A percentile compares a stretch with the other conserved stretches of the same genome.
Evolutionary conservation across 495 filamentous ascomycete genomes (phyloP).

Genomic region (Aspergillus coremiiformis): DNA sequence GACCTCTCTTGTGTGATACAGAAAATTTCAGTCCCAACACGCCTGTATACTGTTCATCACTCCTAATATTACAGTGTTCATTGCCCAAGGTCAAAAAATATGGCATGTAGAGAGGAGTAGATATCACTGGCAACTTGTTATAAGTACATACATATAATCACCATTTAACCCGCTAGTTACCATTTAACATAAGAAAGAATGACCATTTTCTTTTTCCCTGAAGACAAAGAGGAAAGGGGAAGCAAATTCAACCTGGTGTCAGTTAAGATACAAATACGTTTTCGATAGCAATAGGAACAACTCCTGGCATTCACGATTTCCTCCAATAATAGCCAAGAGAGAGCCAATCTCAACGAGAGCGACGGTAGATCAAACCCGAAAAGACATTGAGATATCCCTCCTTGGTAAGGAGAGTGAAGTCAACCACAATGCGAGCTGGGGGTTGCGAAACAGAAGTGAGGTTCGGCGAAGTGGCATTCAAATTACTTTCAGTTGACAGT

Average conservation of each 20-base stretch:
- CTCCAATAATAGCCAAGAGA: neutral
- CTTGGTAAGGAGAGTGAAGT: constrained; percentile 39
- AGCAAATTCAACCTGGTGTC: neutral
- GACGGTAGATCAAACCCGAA: constrained; percentile 36
- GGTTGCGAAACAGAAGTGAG: constrained; percentile 21
- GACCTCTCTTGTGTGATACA: too few species aligned
- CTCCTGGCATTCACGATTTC: neutral
- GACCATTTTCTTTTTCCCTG: neutral
- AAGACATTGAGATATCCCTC: constrained; percentile 43
- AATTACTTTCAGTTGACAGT: constrained; percentile 23
- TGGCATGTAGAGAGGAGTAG: neutral
- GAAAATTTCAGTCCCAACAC: too few species aligned
- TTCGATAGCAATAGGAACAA: neutral
- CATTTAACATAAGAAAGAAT: constrained; percentile 1
- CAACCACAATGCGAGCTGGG: constrained; percentile 33
- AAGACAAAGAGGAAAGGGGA: neutral
- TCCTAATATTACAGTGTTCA: neutral
- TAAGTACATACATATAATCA: neutral
- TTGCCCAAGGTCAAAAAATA: neutral
- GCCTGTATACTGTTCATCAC: neutral
- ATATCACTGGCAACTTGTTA: neutral
- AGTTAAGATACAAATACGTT: neutral
- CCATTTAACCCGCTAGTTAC: neutral
- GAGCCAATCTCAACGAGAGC: constrained; percentile 19
- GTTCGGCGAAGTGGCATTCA: constrained; percentile 25